Conservation (phyloP, 768 basidiomycete genomes). For the Pleurotus tuber-regium region DNA sequence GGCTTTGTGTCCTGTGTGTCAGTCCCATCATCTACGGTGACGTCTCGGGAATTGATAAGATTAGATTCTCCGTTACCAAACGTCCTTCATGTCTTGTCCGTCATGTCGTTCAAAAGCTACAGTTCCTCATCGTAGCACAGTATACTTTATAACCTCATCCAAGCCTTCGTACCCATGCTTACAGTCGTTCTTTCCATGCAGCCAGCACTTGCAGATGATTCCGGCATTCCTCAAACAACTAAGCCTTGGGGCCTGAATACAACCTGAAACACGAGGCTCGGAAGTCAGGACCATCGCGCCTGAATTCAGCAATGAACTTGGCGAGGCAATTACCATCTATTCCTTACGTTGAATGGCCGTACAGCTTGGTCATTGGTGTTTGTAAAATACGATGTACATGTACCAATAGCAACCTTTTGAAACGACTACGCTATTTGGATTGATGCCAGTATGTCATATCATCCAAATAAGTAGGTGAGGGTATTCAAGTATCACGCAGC, state of each 20-base stretch:
- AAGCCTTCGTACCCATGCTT: not conserved
- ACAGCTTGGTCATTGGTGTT: too few relatives aligned
- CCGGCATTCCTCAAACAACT: not conserved
- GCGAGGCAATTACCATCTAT: not conserved
- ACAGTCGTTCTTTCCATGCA: not conserved
- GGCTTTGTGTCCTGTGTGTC: constrained; percentile 9
- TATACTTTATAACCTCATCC: not conserved
- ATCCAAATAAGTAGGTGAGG: too few relatives aligned
- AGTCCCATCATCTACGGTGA: constrained; percentile 3
- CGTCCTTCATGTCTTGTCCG: not conserved
- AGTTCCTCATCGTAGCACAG: not conserved
- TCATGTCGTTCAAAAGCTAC: not conserved
- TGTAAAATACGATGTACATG: too few relatives aligned
- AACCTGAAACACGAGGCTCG: constrained; percentile 9
- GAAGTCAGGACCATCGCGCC: not conserved
- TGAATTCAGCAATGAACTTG: not conserved
- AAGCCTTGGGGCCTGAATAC: not conserved
- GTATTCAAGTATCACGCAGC: too few relatives aligned
- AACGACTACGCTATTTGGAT: too few relatives aligned
- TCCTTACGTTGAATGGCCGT: too few relatives aligned
- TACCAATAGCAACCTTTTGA: too few relatives aligned
- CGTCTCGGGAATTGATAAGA: constrained; percentile 1
- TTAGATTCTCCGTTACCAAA: not conserved
- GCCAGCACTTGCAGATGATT: constrained; percentile 6
- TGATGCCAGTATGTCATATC: too few relatives aligned